Conservation (phyloP, 352 stramenopile species). For the Pythium coloratum region DNA sequence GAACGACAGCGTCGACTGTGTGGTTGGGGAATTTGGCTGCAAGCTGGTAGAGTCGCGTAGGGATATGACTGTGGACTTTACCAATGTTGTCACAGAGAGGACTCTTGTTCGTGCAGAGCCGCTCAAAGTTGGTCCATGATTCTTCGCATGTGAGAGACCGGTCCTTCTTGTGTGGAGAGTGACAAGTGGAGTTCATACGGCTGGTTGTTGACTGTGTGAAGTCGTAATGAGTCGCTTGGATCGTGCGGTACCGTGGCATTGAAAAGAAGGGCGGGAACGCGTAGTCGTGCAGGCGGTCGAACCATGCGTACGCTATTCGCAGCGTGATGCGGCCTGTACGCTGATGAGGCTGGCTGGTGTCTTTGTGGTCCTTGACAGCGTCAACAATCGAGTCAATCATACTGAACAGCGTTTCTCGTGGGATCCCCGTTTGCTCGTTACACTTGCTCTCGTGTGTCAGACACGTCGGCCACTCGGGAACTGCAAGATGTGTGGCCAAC, state of each 20-base stretch:
- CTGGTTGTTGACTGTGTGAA: background rate
- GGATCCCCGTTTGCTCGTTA: background rate
- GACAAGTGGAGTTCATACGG: background rate
- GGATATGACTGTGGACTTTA: background rate
- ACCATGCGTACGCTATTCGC: constrained; percentile 27
- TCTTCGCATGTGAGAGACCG: constrained; percentile 7
- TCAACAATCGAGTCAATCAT: constrained; percentile 23
- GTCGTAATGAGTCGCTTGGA: constrained; percentile 7
- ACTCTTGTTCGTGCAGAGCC: background rate
- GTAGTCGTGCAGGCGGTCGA: constrained; percentile 48
- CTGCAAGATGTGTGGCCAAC: background rate
- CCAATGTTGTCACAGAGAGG: constrained; percentile 6
- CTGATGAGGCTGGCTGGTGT: background rate
- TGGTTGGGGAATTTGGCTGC: constrained; percentile 5
- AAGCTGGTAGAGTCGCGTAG: background rate
- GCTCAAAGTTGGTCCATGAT: constrained; percentile 2
- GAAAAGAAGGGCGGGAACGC: constrained; percentile 35
- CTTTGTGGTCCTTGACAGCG: constrained; percentile 1
- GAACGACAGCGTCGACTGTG: constrained; percentile 23
- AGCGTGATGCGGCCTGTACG: background rate
- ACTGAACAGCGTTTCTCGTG: background rate
- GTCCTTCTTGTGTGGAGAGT: background rate
- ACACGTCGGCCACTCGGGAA: constrained; percentile 12
- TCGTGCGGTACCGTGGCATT: constrained; percentile 34
- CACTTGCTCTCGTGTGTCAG: constrained; percentile 5